Base-by-base conservation (phyloP, 2,329 filamentous ascomycete genomes). In the Berkeleyomyces basicola region DNA sequence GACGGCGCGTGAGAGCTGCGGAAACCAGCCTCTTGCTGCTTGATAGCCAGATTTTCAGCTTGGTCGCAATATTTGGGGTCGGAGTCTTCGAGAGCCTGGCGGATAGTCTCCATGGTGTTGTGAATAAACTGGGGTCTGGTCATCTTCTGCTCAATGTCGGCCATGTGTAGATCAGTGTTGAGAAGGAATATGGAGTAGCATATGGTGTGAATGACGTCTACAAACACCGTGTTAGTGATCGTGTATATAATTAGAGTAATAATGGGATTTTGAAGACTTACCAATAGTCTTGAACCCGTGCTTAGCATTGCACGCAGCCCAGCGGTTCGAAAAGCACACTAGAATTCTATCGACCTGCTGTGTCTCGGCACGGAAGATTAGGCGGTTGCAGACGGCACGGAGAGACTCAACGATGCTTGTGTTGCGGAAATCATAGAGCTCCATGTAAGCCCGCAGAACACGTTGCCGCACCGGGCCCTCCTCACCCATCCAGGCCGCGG, bases 141-240 rank as follows among this genome's bases (percentile, higher is more conserved):
- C 93, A 99, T 99, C 76, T 95, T 95, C 68, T 88, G 84, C 66
- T 95, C 90, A 68, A 97, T 96, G 70, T 97, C 91, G 64, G 92
- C 93, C 70, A 97, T 74, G 70, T 99, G 92, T 63, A 99, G 78
- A 75, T 99, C 93, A 42, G 93, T 99, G 70, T 99, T 99, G 66
- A 99, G 80, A 9, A 99, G 79, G 70, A 99, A 85, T 67, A 99
- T 84, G 0, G 93, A 96, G 73, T 97, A 99, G 74, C 90, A 95
- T 66, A 97, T 95, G 33, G 91, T 96, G 72, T 99, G 92, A 16
- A 99, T 91, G 58, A 97, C 87, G 75, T 97, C 92, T 87, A 61
- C 58, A 65, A 33, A 43, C 14, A 10, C 33, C 5, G 10, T 31
- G 66, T 78, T 68, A 75, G 74, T 66, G 68, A 36, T 58, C 10